phyloP scores from a whole-genome alignment of 345 rosid genomes.

The Brassica rapa region DNA sequence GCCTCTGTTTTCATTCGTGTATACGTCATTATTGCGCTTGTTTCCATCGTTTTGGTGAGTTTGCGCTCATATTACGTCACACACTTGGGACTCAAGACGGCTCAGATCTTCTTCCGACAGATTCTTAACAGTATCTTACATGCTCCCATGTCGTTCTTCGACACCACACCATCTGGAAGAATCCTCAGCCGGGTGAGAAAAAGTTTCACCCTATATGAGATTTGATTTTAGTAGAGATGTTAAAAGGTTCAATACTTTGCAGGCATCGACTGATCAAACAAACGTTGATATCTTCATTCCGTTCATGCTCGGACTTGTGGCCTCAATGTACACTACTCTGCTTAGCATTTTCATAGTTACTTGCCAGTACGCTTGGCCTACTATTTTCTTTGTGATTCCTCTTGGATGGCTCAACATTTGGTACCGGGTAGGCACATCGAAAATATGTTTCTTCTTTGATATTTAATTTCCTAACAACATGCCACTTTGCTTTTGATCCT shows the following conservation, averaged over 20 bases:
- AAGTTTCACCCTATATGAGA: not conserved
- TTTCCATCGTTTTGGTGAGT: slow-evolving; percentile 55
- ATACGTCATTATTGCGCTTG: slow-evolving; percentile 58
- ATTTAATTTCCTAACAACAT: no score
- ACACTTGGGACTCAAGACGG: slow-evolving; percentile 74
- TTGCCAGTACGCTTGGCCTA: slow-evolving; percentile 97
- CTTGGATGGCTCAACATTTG: slow-evolving; percentile 87
- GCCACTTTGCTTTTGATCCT: not conserved
- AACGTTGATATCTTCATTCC: slow-evolving; percentile 80
- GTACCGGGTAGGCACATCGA: slow-evolving; percentile 47
- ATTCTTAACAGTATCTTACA: slow-evolving; percentile 84
- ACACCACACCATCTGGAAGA: slow-evolving; percentile 97
- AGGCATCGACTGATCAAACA: slow-evolving; percentile 91
- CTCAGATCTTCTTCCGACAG: slow-evolving; percentile 70
- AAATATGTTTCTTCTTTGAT: no score
- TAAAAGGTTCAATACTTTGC: slow-evolving; percentile 18
- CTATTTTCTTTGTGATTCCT: slow-evolving; percentile 71
- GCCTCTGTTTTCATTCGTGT: slow-evolving; percentile 62
- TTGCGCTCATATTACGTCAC: slow-evolving; percentile 60
- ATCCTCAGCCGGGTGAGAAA: slow-evolving; percentile 74
- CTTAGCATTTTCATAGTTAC: slow-evolving; percentile 79
- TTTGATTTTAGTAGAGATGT: not conserved
- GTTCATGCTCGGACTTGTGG: slow-evolving; percentile 52
- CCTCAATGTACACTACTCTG: slow-evolving; percentile 67
- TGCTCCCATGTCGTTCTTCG: slow-evolving; percentile 96